Evolutionary conservation across 2,329 filamentous ascomycete species (phyloP), one percentile per base, ranked within the genome.

Genomic region (Colletotrichum tropicicola): DNA sequence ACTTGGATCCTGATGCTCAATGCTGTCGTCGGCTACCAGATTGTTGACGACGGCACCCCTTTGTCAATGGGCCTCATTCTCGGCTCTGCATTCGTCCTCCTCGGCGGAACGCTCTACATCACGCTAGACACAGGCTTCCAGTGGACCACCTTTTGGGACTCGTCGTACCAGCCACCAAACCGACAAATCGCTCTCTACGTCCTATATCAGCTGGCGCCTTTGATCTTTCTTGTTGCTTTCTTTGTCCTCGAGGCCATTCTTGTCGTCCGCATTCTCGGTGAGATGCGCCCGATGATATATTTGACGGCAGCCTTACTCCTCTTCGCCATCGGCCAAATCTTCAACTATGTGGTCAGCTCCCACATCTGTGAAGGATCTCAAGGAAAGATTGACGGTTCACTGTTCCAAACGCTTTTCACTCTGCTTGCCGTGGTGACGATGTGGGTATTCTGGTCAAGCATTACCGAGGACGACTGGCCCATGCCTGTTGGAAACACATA

Each of bases 381-480:
- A 43, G 93, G 94, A 69, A 94, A 92, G 77, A 97, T 99, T 74
- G 95, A 99, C 74, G 96, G 96, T 52, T 89, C 95, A 6, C 80
- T 99, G 1, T 99, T 99, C 77, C 88, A 98, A 78, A 97, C 94
- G 0, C 82, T 98, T 6, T 98, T 99, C 81, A 98, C 94, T 0
- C 83, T 98, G 1, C 81, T 95, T 12, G 86, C 94, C 0, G 93
- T 99, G 5, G 85, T 93, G 17, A 89, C 89, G 79, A 81, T 98
- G 69, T 99, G 96, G 94, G 79, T 92, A 61, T 99, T 99, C 84
- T 99, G 96, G 96, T 97, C 94, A 48, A 98, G 94, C 81, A 99
- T 99, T 73, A 99, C 96, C 15, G 96, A 99, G 80, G 96, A 99
- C 73, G 95, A 98, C 82, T 99, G 96, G 96, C 93, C 94, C 17